These are phyloP conservation scores for Phytophthora pisi DNA, from an alignment of 352 stramenopile species.

Conservation along the genomic window DNA sequence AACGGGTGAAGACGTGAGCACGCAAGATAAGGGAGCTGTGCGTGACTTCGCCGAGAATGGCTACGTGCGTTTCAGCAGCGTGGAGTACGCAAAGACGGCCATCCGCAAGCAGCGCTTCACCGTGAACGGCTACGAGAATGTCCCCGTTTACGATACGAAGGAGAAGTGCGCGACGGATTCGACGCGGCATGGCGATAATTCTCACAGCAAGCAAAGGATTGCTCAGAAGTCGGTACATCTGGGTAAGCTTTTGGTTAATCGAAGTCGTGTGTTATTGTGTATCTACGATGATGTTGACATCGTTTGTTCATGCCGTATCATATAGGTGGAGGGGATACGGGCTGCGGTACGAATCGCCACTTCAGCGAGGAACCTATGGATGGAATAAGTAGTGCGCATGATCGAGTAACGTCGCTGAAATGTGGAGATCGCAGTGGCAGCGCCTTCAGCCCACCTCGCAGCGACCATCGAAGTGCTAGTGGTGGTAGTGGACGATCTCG, in stretches of 20 bases:
- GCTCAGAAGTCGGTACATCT: constrained; percentile 57
- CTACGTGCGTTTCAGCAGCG: constrained; percentile 56
- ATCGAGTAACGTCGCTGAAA: constrained; percentile 27
- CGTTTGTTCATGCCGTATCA: constrained; percentile 22
- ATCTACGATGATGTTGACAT: constrained; percentile 25
- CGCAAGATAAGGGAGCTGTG: constrained; percentile 48
- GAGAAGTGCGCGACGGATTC: constrained; percentile 62
- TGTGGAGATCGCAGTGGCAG: constrained; percentile 30
- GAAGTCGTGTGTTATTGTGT: constrained; percentile 20
- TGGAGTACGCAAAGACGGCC: constrained; percentile 61
- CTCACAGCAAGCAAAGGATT: constrained; percentile 45
- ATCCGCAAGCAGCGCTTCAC: constrained; percentile 54
- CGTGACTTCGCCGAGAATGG: constrained; percentile 40
- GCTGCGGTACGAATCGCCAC: constrained; percentile 29
- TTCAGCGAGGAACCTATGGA: constrained; percentile 31
- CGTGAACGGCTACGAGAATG: constrained; percentile 57
- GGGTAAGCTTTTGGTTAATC: constrained; percentile 44
- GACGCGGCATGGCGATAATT: constrained; percentile 35
- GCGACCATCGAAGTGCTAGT: constrained; percentile 28
- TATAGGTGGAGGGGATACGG: constrained; percentile 35
- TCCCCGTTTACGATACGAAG: constrained; percentile 72
- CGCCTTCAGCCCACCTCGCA: constrained; percentile 29
- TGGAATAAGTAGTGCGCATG: constrained; percentile 22
- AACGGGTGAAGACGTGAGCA: constrained; percentile 33
- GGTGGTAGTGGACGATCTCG: constrained; percentile 34